A percentile compares a stretch with the other conserved stretches of the same genome.
phyloP scores from a whole-genome alignment of 2,329 filamentous ascomycete genomes.

The Albophoma yamanashiensis region DNA sequence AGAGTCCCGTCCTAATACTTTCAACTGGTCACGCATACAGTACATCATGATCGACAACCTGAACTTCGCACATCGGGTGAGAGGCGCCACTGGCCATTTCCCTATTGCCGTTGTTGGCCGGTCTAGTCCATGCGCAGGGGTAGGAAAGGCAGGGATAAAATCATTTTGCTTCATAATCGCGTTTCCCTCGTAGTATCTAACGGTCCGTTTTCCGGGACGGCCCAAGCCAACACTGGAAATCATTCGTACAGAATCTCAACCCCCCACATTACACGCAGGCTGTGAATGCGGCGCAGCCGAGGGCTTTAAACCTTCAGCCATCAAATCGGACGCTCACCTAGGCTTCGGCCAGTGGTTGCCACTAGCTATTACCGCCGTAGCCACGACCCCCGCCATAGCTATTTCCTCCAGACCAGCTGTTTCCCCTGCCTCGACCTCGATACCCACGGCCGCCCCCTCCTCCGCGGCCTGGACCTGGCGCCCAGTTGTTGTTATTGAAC shows the following conservation, averaged over 20 bases:
- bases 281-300: background rate
- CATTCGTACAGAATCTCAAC: background rate
- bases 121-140: too few species aligned
- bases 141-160: background rate
- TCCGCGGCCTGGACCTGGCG: slow-evolving; percentile 15
- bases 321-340: background rate
- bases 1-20: background rate
- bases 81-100: background rate
- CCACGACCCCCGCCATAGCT: slow-evolving; percentile 1
- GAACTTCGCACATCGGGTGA: too few species aligned
- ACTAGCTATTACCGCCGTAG: background rate
- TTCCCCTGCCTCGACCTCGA: slow-evolving; percentile 14
- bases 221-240: background rate
- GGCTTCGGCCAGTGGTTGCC: background rate
- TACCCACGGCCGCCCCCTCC: slow-evolving; percentile 19
- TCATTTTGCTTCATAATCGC: background rate
- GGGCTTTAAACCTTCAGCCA: background rate
- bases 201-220: background rate
- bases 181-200: background rate
- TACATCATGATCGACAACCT: too few species aligned
- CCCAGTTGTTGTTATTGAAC: slow-evolving; percentile 12
- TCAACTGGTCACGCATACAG: too few species aligned
- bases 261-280: background rate
- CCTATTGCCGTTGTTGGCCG: too few species aligned
- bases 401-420: slow-evolving; percentile 2